Conservation (phyloP, 148 eudicot species). For the Vaccinium macrocarpon region DNA sequence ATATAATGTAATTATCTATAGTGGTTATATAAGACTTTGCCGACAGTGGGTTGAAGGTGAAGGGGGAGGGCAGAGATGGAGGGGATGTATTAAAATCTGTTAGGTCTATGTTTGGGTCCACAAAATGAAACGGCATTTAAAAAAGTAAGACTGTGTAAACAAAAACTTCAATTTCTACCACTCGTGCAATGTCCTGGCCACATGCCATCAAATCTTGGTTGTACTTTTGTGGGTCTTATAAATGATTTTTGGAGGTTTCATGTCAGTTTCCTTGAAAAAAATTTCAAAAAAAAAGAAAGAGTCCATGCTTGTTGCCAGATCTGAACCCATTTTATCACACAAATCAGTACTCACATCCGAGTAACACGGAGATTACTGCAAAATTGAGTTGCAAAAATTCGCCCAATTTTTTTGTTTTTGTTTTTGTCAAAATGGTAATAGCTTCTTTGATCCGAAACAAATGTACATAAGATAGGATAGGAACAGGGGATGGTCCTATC, state of each 20-base stretch:
- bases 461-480: too few species aligned
- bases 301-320: not conserved
- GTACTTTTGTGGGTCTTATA: not conserved
- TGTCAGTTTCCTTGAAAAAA: not conserved
- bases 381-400: too few species aligned
- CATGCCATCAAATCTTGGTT: slow-evolving; percentile 12
- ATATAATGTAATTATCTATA: not conserved
- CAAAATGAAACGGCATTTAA: slow-evolving; percentile 30
- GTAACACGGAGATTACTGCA: too few species aligned
- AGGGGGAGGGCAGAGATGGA: not conserved
- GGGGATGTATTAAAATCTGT: slow-evolving; percentile 19
- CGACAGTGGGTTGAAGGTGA: slow-evolving; percentile 44
- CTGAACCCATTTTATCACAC: too few species aligned
- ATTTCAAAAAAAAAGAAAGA: not conserved
- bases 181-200: slow-evolving; percentile 31
- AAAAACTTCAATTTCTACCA: slow-evolving; percentile 1
- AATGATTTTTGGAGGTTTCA: not conserved
- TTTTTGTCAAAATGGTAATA: too few species aligned
- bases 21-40: slow-evolving; percentile 25
- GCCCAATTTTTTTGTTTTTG: too few species aligned
- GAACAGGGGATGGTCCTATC: too few species aligned
- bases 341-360: too few species aligned
- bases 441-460: too few species aligned
- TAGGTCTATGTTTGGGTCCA: slow-evolving; percentile 33
- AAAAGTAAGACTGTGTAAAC: slow-evolving; percentile 28